Evolutionary conservation across 2,329 filamentous ascomycete species (phyloP), one percentile per base, ranked within the genome.

Genomic region (Xylariaceae sp.): DNA sequence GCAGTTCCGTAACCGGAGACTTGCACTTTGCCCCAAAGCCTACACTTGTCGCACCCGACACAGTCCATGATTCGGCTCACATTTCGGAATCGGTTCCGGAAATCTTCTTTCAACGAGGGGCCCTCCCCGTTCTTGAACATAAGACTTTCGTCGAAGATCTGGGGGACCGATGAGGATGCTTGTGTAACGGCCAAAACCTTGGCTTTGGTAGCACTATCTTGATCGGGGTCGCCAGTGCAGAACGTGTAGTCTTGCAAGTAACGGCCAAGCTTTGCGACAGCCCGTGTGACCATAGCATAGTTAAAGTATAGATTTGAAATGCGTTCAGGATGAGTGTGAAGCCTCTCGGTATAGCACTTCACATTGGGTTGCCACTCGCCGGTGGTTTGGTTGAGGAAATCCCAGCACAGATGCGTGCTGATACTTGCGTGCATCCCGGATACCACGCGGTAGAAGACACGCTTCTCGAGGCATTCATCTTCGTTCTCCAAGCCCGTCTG

Each of bases 301-400:
- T 99, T 97, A 76, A 99, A 99, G 75, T 99, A 99, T 44, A 99
- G 78, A 69, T 99, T 99, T 59, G 91, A 94, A 64, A 99, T 88
- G 53, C 92, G 87, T 59, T 99, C 94, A 0, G 92, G 90, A 66
- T 88, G 83, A 18, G 78, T 76, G 68, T 96, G 89, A 14, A 99
- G 80, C n/a, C 94, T 84, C 32, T 84, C 75, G 65, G 88, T 83
- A 77, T 96, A 99, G 76, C 94, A 99, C 55, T 84, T 76, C 47
- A 95, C 69, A 63, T 99, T 99, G 19, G 90, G 91, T 44, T 86
- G 83, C 94, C 94, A 99, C 69, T 90, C 74, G 51, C 94, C 94
- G 0, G 92, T 96, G 1, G 87, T 90, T 72, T 96, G 90, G 70
- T 99, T 96, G 56, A 97, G 75, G 63, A 94, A 96, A 63, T 97